A percentile compares a stretch with the other conserved stretches of the same genome.
Conservation (phyloP, 495 filamentous ascomycete genomes). For the Hypoxylon subgilvum region DNA sequence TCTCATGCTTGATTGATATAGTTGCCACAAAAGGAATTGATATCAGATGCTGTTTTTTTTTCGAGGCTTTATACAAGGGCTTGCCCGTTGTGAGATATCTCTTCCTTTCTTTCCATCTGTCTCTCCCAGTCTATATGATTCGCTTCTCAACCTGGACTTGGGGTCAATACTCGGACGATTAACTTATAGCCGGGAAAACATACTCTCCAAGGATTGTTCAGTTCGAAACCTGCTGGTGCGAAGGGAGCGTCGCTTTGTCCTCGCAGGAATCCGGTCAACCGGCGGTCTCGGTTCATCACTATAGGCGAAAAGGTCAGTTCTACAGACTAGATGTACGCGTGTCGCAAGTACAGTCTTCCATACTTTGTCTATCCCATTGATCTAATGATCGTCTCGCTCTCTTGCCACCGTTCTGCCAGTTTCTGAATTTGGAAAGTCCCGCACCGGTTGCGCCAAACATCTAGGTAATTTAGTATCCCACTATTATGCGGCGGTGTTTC, state of each 20-base stretch:
- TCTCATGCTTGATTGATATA: not conserved
- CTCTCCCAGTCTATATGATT: slow-evolving; percentile 44
- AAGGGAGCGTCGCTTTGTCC: slow-evolving; percentile 81
- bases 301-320: slow-evolving; percentile 42
- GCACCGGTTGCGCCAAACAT: slow-evolving; percentile 88
- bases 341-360: slow-evolving; percentile 35
- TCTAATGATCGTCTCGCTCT: slow-evolving; percentile 80
- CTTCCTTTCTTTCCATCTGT: not conserved
- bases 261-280: slow-evolving; percentile 83
- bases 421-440: slow-evolving; percentile 73
- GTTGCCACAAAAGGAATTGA: slow-evolving; percentile 8
- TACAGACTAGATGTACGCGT: slow-evolving; percentile 7
- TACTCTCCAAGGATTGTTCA: slow-evolving; percentile 93
- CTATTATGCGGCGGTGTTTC: slow-evolving; percentile 17
- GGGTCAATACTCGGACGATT: slow-evolving; percentile 14
- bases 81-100: slow-evolving; percentile 5
- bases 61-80: slow-evolving; percentile 29
- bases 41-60: slow-evolving; percentile 30
- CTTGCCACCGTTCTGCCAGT: slow-evolving; percentile 88
- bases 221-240: slow-evolving; percentile 86
- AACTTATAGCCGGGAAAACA: slow-evolving; percentile 1
- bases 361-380: slow-evolving; percentile 94
- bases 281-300: slow-evolving; percentile 97
- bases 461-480: slow-evolving; percentile 56
- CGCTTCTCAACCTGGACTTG: slow-evolving; percentile 57